Evolutionary conservation across 2,329 filamentous ascomycete species (phyloP).

Genomic region (Aureobasidium sp.): DNA sequence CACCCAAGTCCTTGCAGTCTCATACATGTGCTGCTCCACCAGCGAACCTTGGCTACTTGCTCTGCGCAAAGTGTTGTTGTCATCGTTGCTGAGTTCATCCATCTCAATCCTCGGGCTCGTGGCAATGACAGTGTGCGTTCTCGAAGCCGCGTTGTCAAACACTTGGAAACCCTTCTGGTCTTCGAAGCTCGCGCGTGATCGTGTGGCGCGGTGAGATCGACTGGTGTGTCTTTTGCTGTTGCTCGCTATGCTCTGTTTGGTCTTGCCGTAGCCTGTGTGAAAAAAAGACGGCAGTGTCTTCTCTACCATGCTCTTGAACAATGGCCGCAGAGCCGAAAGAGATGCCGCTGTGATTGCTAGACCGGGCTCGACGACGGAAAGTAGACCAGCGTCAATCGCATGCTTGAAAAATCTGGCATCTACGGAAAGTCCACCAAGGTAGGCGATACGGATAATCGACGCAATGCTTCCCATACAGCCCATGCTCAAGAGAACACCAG

Average conservation of each 20-base stretch:
- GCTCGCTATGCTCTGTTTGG: neutral
- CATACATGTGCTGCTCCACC: conserved; percentile 5
- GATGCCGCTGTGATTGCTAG: conserved; percentile 20
- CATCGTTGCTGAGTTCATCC: neutral
- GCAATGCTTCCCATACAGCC: conserved; percentile 10
- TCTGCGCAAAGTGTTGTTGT: neutral
- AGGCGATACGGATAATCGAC: conserved; percentile 14
- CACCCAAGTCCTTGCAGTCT: neutral
- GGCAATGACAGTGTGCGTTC: neutral
- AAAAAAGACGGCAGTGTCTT: neutral
- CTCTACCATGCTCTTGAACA: conserved; percentile 15
- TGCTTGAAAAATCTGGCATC: neutral
- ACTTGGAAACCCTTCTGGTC: conserved; percentile 10
- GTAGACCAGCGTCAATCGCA: conserved; percentile 14
- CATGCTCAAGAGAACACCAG: conserved; percentile 10
- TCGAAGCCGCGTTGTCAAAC: neutral
- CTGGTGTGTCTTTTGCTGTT: neutral
- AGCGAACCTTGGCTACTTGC: neutral
- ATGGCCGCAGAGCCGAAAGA: conserved; percentile 17
- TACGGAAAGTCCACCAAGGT: neutral
- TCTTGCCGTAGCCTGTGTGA: neutral
- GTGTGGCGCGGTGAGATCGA: neutral
- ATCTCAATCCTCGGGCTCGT: neutral
- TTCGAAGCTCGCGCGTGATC: neutral
- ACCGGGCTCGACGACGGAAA: conserved; percentile 17